Evolutionary conservation across 306 rosid genomes (phyloP).

Genomic region (Macrotyloma uniflorum): DNA sequence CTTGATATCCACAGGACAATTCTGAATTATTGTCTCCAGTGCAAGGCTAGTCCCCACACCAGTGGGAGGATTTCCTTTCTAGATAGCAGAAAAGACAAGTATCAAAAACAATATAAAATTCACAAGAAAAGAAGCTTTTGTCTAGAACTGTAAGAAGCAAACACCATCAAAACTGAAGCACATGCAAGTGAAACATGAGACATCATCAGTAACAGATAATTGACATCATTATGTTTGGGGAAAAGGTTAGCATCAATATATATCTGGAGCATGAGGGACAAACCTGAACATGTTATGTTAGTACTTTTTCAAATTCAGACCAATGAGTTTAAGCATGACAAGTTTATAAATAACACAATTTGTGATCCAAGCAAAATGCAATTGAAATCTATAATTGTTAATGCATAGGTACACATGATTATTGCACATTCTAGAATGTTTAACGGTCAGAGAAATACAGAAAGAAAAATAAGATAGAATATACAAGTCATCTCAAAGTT

Average conservation of each 20-base stretch:
- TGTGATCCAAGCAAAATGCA: conserved; percentile 29
- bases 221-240: background rate
- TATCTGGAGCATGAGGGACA: conserved; percentile 10
- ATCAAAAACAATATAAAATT: conserved; percentile 32
- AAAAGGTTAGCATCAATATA: conserved; percentile 14
- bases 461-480: conserved; percentile 28
- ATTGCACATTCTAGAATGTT: conserved; percentile 27
- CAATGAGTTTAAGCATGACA: conserved; percentile 31
- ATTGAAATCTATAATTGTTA: background rate
- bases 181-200: conserved; percentile 17
- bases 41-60: conserved; percentile 96
- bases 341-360: conserved; percentile 11
- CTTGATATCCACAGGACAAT: conserved; percentile 63
- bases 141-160: conserved; percentile 23
- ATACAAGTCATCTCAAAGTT: conserved; percentile 16
- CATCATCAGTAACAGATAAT: background rate
- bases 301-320: conserved; percentile 21
- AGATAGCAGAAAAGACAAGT: conserved; percentile 32
- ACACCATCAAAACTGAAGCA: conserved; percentile 13
- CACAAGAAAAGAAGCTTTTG: conserved; percentile 25
- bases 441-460: conserved; percentile 18
- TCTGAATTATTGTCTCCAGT: conserved; percentile 87
- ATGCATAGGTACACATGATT: conserved; percentile 20
- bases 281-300: background rate
- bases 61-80: conserved; percentile 83